These are phyloP conservation scores for Colletotrichum camelliae DNA, from an alignment of 2,329 filamentous ascomycete species.

Conservation along the genomic window DNA sequence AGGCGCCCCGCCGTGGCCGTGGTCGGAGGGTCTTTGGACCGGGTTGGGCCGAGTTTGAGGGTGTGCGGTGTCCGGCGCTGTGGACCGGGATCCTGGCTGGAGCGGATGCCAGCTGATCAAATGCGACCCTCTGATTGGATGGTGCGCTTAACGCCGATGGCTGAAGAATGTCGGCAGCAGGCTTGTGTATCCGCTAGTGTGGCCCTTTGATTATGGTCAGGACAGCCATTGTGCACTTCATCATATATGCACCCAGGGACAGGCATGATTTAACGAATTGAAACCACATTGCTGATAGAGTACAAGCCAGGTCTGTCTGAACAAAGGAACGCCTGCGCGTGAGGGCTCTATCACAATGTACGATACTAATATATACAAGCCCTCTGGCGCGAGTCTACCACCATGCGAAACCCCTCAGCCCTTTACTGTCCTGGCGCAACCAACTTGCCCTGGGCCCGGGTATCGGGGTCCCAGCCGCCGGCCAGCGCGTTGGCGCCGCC, in stretches of 20 bases:
- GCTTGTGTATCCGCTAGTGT: not conserved
- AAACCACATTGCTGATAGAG: not conserved
- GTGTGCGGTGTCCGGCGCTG: not conserved
- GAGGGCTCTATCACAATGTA: slow-evolving; percentile 24
- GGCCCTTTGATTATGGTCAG: not conserved
- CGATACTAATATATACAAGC: slow-evolving; percentile 26
- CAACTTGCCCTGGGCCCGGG: slow-evolving; percentile 79
- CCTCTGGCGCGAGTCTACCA: slow-evolving; percentile 20
- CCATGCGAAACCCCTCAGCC: slow-evolving; percentile 5
- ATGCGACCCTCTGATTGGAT: not conserved
- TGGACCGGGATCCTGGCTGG: slow-evolving; percentile 5
- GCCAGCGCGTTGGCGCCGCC: slow-evolving; percentile 75
- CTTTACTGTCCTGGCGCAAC: slow-evolving; percentile 88
- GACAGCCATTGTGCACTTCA: not conserved
- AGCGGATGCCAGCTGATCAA: not conserved
- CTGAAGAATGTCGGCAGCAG: not conserved
- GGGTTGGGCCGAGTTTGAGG: not conserved
- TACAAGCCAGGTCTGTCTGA: not conserved
- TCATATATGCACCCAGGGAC: not conserved
- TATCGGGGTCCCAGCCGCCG: slow-evolving; percentile 84
- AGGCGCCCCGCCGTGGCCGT: not conserved
- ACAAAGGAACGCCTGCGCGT: slow-evolving; percentile 17
- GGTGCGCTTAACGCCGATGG: not conserved
- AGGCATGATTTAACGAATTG: not conserved
- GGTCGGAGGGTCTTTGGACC: slow-evolving; percentile 2